A percentile compares a stretch with the other conserved stretches of the same genome.
phyloP scores from a whole-genome alignment of 495 filamentous ascomycete species.

The Daldinia childiae region DNA sequence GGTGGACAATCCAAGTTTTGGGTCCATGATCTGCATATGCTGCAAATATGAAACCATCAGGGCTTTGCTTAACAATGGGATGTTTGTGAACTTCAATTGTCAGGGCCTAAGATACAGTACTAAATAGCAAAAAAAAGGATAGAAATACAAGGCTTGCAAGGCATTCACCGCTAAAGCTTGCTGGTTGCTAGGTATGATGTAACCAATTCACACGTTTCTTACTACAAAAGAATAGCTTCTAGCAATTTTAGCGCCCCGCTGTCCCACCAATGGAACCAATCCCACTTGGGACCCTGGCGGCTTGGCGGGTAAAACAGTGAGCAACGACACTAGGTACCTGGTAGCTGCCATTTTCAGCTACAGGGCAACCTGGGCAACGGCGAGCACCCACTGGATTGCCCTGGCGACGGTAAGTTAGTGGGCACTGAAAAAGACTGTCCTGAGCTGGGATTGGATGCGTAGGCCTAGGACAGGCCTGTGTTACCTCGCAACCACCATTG shows the following conservation, averaged over 20 bases:
- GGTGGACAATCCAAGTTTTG: conserved; percentile 4
- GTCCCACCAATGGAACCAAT: conserved; percentile 32
- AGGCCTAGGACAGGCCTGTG: conserved; percentile 28
- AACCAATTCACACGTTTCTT: conserved; percentile 34
- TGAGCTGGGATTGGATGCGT: conserved; percentile 30
- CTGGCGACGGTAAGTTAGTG: conserved; percentile 38
- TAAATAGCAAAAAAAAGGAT: conserved; percentile 5
- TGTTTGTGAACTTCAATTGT: not conserved
- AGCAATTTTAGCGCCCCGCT: conserved; percentile 39
- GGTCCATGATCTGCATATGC: conserved; percentile 15
- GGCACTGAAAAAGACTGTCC: conserved; percentile 21
- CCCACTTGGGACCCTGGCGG: conserved; percentile 25
- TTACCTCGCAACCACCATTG: conserved; percentile 39
- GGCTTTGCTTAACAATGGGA: not conserved
- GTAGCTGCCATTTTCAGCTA: conserved; percentile 41
- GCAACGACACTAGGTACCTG: conserved; percentile 13
- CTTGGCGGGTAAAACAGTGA: conserved; percentile 39
- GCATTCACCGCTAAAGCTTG: conserved; percentile 33
- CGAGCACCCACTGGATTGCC: conserved; percentile 37
- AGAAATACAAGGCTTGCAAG: conserved; percentile 9
- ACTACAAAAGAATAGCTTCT: conserved; percentile 26
- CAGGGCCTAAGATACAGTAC: conserved; percentile 11
- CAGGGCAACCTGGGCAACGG: conserved; percentile 36
- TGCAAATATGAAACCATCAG: not conserved
- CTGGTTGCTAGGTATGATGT: conserved; percentile 34